These are phyloP conservation scores for Omphalotus olearius DNA, from an alignment of 1,284 basidiomycete genomes.

Conservation along the genomic window DNA sequence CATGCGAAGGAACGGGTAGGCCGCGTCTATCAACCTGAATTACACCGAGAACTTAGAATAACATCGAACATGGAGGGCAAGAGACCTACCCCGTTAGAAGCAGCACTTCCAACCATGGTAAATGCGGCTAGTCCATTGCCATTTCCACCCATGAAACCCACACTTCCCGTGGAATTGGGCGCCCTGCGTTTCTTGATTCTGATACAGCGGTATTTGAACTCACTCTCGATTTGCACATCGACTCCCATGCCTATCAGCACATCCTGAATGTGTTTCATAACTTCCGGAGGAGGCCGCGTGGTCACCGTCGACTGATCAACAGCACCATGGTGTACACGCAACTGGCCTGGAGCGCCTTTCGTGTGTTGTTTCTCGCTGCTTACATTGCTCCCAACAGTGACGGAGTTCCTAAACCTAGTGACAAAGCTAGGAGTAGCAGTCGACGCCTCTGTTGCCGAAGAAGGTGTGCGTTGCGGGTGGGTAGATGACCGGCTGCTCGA, in stretches of 20 bases:
- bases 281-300: constrained; percentile 77
- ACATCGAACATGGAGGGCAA: neutral
- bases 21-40: constrained; percentile 63
- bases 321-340: constrained; percentile 88
- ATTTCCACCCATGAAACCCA: constrained; percentile 34
- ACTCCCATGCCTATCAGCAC: constrained; percentile 90
- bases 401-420: constrained; percentile 43
- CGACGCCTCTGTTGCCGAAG: constrained; percentile 35
- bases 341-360: constrained; percentile 27
- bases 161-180: constrained; percentile 32
- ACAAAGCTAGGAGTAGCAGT: constrained; percentile 40
- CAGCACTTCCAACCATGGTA: constrained; percentile 72
- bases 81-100: constrained; percentile 71
- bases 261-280: constrained; percentile 80
- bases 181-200: constrained; percentile 68
- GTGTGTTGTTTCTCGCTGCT: constrained; percentile 7
- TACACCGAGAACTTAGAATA: neutral
- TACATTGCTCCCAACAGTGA: constrained; percentile 30
- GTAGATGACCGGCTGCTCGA: constrained; percentile 29
- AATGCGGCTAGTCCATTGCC: constrained; percentile 62
- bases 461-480: constrained; percentile 39
- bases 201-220: constrained; percentile 85
- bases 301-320: constrained; percentile 93
- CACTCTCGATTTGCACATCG: constrained; percentile 82
- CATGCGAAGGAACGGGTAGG: constrained; percentile 70